phyloP scores from a whole-genome alignment of 768 basidiomycete species.

The Leccinellum rugosiceps region DNA sequence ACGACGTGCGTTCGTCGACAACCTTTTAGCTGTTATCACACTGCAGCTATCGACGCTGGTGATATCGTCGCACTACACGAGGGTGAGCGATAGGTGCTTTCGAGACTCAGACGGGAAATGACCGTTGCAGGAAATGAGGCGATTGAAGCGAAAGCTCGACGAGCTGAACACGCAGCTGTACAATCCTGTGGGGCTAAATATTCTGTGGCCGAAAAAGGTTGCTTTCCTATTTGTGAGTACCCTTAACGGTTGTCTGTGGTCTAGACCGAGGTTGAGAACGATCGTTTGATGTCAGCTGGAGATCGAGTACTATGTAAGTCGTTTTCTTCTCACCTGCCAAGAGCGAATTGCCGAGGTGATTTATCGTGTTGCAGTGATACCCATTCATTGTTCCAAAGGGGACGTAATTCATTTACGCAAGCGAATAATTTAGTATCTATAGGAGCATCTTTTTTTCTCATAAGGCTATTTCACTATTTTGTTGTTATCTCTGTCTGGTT shows the following conservation, averaged over 20 bases:
- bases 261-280: neutral
- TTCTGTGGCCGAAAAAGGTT: slow-evolving; percentile 79
- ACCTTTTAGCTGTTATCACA: slow-evolving; percentile 71
- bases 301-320: slow-evolving; percentile 88
- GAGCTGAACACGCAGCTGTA: slow-evolving; percentile 69
- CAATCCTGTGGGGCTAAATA: slow-evolving; percentile 84
- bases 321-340: neutral
- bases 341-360: neutral
- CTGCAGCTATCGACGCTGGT: slow-evolving; percentile 78
- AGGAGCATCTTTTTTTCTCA: slow-evolving; percentile 2
- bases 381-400: slow-evolving; percentile 1
- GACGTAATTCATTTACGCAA: slow-evolving; percentile 3
- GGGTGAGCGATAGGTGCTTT: slow-evolving; percentile 42
- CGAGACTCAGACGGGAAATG: slow-evolving; percentile 2
- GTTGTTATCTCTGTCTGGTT: neutral
- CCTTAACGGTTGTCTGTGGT: neutral
- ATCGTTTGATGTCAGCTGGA: slow-evolving; percentile 59
- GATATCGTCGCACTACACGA: slow-evolving; percentile 73
- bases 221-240: slow-evolving; percentile 89
- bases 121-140: slow-evolving; percentile 66
- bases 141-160: slow-evolving; percentile 59
- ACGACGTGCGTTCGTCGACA: slow-evolving; percentile 70
- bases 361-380: slow-evolving; percentile 20
- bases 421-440: slow-evolving; percentile 16
- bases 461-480: slow-evolving; percentile 7